Conservation (phyloP, 1,284 basidiomycete species). For the Ustilago crameri region DNA sequence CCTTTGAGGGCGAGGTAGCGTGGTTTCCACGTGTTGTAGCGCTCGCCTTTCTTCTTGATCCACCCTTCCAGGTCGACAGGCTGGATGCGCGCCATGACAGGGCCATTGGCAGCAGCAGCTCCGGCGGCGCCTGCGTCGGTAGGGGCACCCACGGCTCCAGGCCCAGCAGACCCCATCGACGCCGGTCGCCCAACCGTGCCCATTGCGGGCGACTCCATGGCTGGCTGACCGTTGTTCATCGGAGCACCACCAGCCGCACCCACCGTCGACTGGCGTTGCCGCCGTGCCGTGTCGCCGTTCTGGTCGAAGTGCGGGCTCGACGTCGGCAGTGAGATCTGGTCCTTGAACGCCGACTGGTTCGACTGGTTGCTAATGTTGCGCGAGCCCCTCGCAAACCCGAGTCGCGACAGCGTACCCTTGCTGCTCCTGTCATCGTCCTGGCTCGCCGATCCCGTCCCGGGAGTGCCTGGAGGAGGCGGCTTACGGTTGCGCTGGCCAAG, state of each 20-base stretch:
- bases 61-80: conserved; percentile 73
- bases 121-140: conserved; percentile 26
- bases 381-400: conserved; percentile 51
- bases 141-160: conserved; percentile 44
- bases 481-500: conserved; percentile 52
- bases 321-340: conserved; percentile 65
- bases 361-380: conserved; percentile 35
- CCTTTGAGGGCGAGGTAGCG: conserved; percentile 97
- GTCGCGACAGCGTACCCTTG: conserved; percentile 57
- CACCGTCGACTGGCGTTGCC: conserved; percentile 40
- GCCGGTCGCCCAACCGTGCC: conserved; percentile 22
- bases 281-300: conserved; percentile 53
- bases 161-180: conserved; percentile 29
- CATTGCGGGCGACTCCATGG: conserved; percentile 4
- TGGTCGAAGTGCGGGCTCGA: conserved; percentile 59
- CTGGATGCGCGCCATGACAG: conserved; percentile 63
- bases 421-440: conserved; percentile 35
- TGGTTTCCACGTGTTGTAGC: conserved; percentile 92
- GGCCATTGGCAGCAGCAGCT: conserved; percentile 14
- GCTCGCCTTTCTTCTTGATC: conserved; percentile 94
- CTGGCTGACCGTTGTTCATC: no score
- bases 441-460: conserved; percentile 8
- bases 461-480: conserved; percentile 44
- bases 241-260: conserved; percentile 12
- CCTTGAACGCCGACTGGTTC: conserved; percentile 52